Base-by-base conservation (phyloP, 352 stramenopile genomes). In the Globisporangium irregulare region DNA sequence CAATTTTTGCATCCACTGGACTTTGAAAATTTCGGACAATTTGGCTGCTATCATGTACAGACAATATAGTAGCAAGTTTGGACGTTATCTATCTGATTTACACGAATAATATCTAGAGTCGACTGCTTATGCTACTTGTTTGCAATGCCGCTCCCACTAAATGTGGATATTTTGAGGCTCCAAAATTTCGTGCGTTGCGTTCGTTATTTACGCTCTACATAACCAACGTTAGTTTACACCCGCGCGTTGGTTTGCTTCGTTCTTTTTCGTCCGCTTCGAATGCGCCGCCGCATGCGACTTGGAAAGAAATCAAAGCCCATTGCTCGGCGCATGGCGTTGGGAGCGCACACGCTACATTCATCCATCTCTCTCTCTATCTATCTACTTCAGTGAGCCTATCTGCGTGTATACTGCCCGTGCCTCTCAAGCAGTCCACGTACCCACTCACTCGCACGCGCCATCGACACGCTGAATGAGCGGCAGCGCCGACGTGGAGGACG, bases 381-480 rank as follows among this genome's bases (percentile, higher is more conserved):
- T n/a, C 18, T 22, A 8, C 43, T 22, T 8, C 18, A 51, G 2
- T 22, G 18, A 51, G 43, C 43, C 18, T 8, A 51, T 8, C 18
- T 51, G 18, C 43, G 43, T 51, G 14, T n/a, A 5, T 8, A 48
- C 5, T n/a, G 14, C 15, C 14, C 6, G 14, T 15, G 8, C 53
- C 12, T 43, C 12, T 43, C 10, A 1, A 43, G 12, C 36, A 18
- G 15, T 18, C 3, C 3, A 8, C 53, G 22, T 36, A 36, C 10
- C 32, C n/a, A 43, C 15, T 20, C 46, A 18, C 41, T 48, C 12
- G 14, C 18, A 12, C 43, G 22, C 27, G 24, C 4, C 24, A 29
- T 24, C 61, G 27, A 20, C 24, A n/a, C 29, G 18, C 65, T 77
- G 71, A 51, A 80, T 81, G 74, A 73, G 65, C 68, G 62, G 65